A percentile compares a stretch with the other conserved stretches of the same genome.
Conservation (phyloP, 129 eudicot genomes). For the Deinandra increscens region DNA sequence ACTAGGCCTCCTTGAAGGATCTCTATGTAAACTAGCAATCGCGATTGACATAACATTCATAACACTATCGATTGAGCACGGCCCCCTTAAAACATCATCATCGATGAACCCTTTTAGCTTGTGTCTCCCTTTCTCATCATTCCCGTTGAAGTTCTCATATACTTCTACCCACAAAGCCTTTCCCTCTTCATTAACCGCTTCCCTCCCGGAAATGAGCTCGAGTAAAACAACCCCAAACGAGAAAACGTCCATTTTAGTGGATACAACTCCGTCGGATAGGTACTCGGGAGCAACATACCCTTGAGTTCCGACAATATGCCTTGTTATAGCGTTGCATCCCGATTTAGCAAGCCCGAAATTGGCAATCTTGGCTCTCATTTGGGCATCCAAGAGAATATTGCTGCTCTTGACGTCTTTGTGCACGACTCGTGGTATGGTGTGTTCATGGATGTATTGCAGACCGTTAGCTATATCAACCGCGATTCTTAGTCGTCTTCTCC, state of each 20-base stretch:
- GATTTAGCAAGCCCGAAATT: slow-evolving; percentile 93
- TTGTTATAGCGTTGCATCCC: slow-evolving; percentile 94
- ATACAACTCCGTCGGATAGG: slow-evolving; percentile 66
- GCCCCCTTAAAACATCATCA: slow-evolving; percentile 36
- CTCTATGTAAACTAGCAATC: slow-evolving; percentile 63
- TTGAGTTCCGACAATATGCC: slow-evolving; percentile 91
- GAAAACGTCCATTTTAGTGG: slow-evolving; percentile 88
- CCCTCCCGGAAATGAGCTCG: slow-evolving; percentile 70
- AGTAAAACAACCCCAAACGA: slow-evolving; percentile 84
- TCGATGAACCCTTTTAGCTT: slow-evolving; percentile 63
- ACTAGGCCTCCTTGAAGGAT: slow-evolving; percentile 67
- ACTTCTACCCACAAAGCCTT: slow-evolving; percentile 58
- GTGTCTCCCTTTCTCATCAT: slow-evolving; percentile 35
- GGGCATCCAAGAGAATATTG: slow-evolving; percentile 78
- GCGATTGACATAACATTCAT: slow-evolving; percentile 64
- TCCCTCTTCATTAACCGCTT: slow-evolving; percentile 63
- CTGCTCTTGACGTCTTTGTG: slow-evolving; percentile 89
- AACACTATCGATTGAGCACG: slow-evolving; percentile 49
- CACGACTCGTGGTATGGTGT: slow-evolving; percentile 87
- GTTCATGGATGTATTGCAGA: slow-evolving; percentile 91
- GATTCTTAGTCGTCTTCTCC: slow-evolving; percentile 72
- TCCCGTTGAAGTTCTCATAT: slow-evolving; percentile 42
- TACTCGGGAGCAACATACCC: slow-evolving; percentile 94
- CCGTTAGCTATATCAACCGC: slow-evolving; percentile 87
- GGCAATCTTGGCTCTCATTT: slow-evolving; percentile 91